A percentile compares a stretch with the other conserved stretches of the same genome.
phyloP scores from a whole-genome alignment of 164 flowering plant genomes.

The Amborella trichopoda region DNA sequence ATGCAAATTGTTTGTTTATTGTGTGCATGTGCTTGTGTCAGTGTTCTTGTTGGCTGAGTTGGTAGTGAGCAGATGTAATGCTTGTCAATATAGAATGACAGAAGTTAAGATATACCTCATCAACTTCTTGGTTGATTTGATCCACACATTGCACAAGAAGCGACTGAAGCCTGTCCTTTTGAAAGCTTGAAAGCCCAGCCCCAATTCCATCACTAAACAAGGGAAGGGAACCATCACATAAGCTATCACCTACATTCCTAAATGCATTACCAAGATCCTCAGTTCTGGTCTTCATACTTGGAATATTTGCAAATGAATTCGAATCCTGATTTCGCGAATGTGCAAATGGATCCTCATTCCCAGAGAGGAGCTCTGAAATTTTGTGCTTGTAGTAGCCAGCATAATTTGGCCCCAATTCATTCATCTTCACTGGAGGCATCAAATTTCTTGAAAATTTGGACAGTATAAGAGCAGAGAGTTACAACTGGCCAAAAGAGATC shows the following conservation, averaged over 20 bases:
- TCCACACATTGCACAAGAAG: conserved; percentile 36
- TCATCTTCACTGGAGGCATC: conserved; percentile 11
- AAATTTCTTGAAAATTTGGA: conserved; percentile 17
- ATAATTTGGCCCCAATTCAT: conserved; percentile 36
- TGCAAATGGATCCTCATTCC: conserved; percentile 21
- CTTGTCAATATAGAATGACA: too few relatives aligned
- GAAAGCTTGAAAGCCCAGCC: conserved; percentile 25
- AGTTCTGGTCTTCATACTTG: conserved; percentile 3
- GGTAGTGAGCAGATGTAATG: too few relatives aligned
- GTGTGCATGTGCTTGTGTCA: too few relatives aligned
- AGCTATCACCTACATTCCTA: too few relatives aligned
- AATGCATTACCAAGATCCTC: conserved; percentile 1
- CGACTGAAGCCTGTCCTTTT: conserved; percentile 34
- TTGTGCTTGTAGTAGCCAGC: conserved; percentile 36
- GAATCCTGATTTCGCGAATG: conserved; percentile 10
- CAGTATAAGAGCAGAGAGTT: conserved; percentile 10
- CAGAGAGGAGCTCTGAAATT: conserved; percentile 29
- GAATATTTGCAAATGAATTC: conserved; percentile 6
- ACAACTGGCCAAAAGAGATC: too few relatives aligned
- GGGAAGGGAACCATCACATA: too few relatives aligned
- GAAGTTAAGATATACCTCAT: conserved; percentile 38
- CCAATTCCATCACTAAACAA: conserved; percentile 34
- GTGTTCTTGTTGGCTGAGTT: too few relatives aligned
- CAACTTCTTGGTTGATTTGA: conserved; percentile 42
- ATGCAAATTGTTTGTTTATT: too few relatives aligned